phyloP scores from a whole-genome alignment of 2,329 filamentous ascomycete species.

The Hymenoscyphus albidus region DNA sequence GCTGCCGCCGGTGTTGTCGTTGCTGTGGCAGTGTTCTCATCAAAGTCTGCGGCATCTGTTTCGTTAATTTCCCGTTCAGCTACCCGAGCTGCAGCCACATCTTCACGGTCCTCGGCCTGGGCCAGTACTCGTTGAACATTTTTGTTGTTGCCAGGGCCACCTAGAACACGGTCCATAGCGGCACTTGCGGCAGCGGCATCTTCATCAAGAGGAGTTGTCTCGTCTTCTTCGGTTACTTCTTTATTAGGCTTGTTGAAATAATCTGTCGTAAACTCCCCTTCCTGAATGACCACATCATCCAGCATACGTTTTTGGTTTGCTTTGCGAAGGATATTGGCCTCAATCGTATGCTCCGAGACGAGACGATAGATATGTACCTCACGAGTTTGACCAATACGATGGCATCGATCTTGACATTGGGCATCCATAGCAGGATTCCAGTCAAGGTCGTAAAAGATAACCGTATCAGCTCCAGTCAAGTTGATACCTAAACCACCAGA shows the following conservation, averaged over 20 bases:
- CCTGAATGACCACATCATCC: slow-evolving; percentile 96
- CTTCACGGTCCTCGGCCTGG: slow-evolving; percentile 87
- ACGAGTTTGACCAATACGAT: slow-evolving; percentile 94
- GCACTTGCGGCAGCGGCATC: slow-evolving; percentile 70
- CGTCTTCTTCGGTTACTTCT: slow-evolving; percentile 61
- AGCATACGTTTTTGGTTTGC: slow-evolving; percentile 97
- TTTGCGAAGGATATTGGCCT: slow-evolving; percentile 95
- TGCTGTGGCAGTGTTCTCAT: slow-evolving; percentile 51
- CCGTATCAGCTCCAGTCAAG: slow-evolving; percentile 90
- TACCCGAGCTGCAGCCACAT: slow-evolving; percentile 79
- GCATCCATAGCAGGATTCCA: slow-evolving; percentile 99
- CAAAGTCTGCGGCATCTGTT: slow-evolving; percentile 81
- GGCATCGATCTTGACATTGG: slow-evolving; percentile 95
- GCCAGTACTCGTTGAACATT: slow-evolving; percentile 73
- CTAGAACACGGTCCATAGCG: slow-evolving; percentile 83
- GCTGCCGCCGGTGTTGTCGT: slow-evolving; percentile 29
- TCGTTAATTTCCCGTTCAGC: slow-evolving; percentile 85
- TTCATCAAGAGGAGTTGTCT: slow-evolving; percentile 44
- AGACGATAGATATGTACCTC: slow-evolving; percentile 98
- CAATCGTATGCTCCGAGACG: slow-evolving; percentile 89
- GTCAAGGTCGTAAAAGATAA: slow-evolving; percentile 98
- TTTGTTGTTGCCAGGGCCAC: slow-evolving; percentile 52
- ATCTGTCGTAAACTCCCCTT: slow-evolving; percentile 96
- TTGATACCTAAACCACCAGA: slow-evolving; percentile 96
- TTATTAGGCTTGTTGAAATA: slow-evolving; percentile 79